phyloP scores from a whole-genome alignment of 1,284 basidiomycete species.

The Neonothopanus nambi region DNA sequence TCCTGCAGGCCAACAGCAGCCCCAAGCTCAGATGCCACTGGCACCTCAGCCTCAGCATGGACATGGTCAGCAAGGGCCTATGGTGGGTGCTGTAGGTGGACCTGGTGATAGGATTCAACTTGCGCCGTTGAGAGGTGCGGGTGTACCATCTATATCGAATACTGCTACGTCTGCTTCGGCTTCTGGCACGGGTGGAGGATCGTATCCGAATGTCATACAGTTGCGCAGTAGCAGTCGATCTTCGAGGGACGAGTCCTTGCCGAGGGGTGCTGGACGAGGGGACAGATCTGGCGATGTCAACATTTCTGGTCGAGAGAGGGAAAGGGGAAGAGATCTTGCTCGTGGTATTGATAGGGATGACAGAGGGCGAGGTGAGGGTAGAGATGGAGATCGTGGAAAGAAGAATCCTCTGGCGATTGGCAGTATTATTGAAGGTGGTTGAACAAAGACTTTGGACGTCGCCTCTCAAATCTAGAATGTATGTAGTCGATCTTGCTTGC shows the following conservation, averaged over 20 bases:
- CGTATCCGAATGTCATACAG: constrained; percentile 32
- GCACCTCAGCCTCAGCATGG: constrained; percentile 2
- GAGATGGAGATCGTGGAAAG: constrained; percentile 41
- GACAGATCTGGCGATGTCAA: constrained; percentile 9
- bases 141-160: constrained; percentile 3
- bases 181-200: neutral
- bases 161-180: neutral
- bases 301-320: constrained; percentile 14
- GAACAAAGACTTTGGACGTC: neutral
- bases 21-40: neutral
- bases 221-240: constrained; percentile 22
- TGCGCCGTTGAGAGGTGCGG: constrained; percentile 44
- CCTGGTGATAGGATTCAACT: constrained; percentile 52
- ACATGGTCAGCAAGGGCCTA: neutral
- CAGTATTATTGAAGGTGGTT: constrained; percentile 51
- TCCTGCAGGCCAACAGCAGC: too few relatives aligned
- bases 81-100: neutral
- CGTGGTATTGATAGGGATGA: constrained; percentile 16
- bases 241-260: constrained; percentile 15
- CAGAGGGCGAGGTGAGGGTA: constrained; percentile 22
- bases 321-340: constrained; percentile 20
- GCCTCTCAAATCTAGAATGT: too few relatives aligned
- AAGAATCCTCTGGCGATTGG: constrained; percentile 73
- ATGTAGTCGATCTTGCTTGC: too few relatives aligned
- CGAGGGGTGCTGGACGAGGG: constrained; percentile 10